A percentile compares a stretch with the other conserved stretches of the same genome.
Evolutionary conservation across 2,329 filamentous ascomycete species (phyloP).

Genomic region (Diaporthe batatas): DNA sequence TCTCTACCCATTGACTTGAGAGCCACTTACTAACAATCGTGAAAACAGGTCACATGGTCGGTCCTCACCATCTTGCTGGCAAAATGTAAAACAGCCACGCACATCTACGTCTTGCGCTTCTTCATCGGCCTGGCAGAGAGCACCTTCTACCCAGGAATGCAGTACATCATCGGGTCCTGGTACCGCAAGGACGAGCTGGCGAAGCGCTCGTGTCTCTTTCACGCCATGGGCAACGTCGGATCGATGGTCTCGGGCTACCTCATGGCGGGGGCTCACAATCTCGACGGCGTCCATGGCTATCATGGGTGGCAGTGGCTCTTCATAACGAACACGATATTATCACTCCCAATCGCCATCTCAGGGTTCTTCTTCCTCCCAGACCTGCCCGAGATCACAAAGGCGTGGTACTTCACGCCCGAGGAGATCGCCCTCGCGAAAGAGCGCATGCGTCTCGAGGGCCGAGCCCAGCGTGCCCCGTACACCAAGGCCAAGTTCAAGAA

Average conservation of each 20-base stretch:
- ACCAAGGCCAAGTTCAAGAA: constrained; percentile 66
- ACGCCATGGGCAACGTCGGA: constrained; percentile 71
- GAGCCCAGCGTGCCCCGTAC: constrained; percentile 56
- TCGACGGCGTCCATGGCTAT: constrained; percentile 63
- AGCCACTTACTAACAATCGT: neutral
- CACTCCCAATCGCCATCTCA: constrained; percentile 66
- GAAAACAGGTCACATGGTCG: constrained; percentile 50
- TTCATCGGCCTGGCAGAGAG: constrained; percentile 58
- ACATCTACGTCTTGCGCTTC: constrained; percentile 59
- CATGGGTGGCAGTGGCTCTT: constrained; percentile 70
- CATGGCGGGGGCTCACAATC: constrained; percentile 62
- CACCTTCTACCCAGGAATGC: constrained; percentile 56
- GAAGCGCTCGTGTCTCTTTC: constrained; percentile 63
- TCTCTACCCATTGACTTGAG: too few species aligned
- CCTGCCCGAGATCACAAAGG: constrained; percentile 55
- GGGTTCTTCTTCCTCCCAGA: constrained; percentile 62
- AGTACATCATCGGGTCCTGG: constrained; percentile 61
- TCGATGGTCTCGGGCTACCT: constrained; percentile 54
- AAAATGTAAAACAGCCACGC: constrained; percentile 50
- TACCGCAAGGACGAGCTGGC: constrained; percentile 61
- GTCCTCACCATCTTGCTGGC: constrained; percentile 52
- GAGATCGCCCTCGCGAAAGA: constrained; percentile 56
- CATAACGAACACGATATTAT: constrained; percentile 69
- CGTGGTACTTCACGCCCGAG: constrained; percentile 54
- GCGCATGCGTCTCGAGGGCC: constrained; percentile 60